Percentiles rank a stretch among this genome's conserved stretches.
Evolutionary conservation across 129 eudicot genomes (phyloP).

Genomic region (Lactuca sativa): DNA sequence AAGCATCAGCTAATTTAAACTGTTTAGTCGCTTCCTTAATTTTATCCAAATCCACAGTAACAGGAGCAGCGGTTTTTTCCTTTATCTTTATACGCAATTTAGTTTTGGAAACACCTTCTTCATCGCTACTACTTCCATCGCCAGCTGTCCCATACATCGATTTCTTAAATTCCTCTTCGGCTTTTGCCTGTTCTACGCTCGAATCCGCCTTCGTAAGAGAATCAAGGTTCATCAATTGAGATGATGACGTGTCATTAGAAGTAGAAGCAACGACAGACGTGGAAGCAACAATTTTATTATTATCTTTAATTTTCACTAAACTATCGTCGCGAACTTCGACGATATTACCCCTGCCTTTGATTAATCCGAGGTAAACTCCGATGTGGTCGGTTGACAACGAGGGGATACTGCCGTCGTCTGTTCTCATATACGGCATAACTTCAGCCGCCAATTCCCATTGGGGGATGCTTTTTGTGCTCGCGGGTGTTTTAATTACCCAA

Average conservation of each 20-base stretch:
- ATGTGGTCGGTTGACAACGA: conserved; percentile 87
- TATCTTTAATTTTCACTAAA: conserved; percentile 48
- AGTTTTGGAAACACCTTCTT: conserved; percentile 77
- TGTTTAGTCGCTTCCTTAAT: conserved; percentile 96
- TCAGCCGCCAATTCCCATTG: conserved; percentile 98
- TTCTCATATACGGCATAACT: conserved; percentile 97
- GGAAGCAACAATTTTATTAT: too few species aligned
- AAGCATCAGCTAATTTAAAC: conserved; percentile 57
- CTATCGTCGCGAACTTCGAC: conserved; percentile 91
- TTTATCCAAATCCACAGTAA: conserved; percentile 84
- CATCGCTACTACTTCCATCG: conserved; percentile 94
- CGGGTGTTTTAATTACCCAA: conserved; percentile 95
- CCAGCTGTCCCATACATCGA: conserved; percentile 65
- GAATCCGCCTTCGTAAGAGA: conserved; percentile 58
- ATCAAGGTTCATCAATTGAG: conserved; percentile 79
- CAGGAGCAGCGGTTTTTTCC: conserved; percentile 69
- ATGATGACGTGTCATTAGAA: conserved; percentile 38
- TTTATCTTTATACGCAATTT: conserved; percentile 67
- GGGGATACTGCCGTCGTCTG: conserved; percentile 93
- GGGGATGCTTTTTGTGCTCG: conserved; percentile 71
- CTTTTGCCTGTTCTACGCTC: conserved; percentile 71
- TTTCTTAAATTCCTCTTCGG: conserved; percentile 90
- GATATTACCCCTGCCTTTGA: conserved; percentile 89
- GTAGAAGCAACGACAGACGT: conserved; percentile 43
- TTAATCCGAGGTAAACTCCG: conserved; percentile 88